Conservation (phyloP, 441 rosid genomes). For the Pelargonium citronellum region DNA sequence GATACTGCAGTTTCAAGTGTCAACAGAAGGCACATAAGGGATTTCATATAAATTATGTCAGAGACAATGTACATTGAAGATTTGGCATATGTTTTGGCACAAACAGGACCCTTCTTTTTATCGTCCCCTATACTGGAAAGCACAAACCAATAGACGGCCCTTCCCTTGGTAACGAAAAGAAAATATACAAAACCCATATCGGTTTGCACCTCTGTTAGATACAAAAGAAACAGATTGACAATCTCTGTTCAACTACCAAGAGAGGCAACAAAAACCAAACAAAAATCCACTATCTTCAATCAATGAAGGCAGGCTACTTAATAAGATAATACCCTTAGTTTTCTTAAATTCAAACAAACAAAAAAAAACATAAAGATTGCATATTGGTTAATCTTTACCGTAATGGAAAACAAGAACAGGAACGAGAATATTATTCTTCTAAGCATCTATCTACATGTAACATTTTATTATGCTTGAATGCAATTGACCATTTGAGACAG, state of each 20-base stretch:
- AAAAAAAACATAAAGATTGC: too few species aligned
- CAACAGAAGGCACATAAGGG: conserved; percentile 8
- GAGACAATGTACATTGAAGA: not conserved
- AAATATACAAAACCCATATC: not conserved
- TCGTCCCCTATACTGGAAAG: not conserved
- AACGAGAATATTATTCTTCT: not conserved
- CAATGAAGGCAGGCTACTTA: too few species aligned
- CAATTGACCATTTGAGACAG: not conserved
- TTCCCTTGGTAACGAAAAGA: not conserved
- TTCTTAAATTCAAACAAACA: too few species aligned
- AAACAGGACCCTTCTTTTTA: not conserved
- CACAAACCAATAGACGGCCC: not conserved
- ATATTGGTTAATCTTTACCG: too few species aligned
- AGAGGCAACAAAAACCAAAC: too few species aligned
- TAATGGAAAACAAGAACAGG: not conserved
- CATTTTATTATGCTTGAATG: not conserved
- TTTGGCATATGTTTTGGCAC: not conserved
- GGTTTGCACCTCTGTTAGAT: too few species aligned
- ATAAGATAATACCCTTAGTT: too few species aligned
- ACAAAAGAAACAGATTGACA: too few species aligned
- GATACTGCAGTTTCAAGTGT: conserved; percentile 45
- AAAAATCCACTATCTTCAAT: too few species aligned
- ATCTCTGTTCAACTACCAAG: too few species aligned
- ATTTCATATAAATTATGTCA: not conserved
- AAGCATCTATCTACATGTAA: not conserved